A percentile compares a stretch with the other conserved stretches of the same genome.
phyloP scores from a whole-genome alignment of 2,329 filamentous ascomycete genomes.

The Exophiala spinifera region DNA sequence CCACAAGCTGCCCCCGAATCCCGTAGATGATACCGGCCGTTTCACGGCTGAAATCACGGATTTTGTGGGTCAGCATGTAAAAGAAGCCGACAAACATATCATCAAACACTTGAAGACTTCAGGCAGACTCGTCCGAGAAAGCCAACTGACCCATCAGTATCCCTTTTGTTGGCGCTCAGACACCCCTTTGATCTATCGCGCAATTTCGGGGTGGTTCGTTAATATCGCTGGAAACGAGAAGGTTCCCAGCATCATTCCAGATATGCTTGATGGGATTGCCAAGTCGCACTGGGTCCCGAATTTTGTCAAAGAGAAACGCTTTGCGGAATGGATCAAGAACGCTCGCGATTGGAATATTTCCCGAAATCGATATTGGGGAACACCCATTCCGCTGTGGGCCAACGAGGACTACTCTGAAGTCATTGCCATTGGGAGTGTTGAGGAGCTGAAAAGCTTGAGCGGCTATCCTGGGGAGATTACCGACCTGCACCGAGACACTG shows the following conservation, averaged over 20 bases:
- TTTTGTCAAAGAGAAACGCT: constrained; percentile 82
- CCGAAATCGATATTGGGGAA: constrained; percentile 86
- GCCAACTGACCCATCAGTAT: constrained; percentile 78
- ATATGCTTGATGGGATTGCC: constrained; percentile 81
- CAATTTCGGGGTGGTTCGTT: constrained; percentile 90
- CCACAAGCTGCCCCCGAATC: constrained; percentile 71
- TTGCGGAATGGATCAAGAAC: constrained; percentile 79
- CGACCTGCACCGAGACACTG: constrained; percentile 81
- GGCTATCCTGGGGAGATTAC: constrained; percentile 73
- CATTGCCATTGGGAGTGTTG: constrained; percentile 75
- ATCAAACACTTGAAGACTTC: constrained; percentile 75
- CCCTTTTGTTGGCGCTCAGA: constrained; percentile 86
- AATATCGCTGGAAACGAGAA: constrained; percentile 61
- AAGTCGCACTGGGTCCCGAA: constrained; percentile 80
- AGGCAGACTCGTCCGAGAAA: constrained; percentile 73
- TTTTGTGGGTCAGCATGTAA: constrained; percentile 79
- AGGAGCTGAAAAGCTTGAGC: constrained; percentile 74
- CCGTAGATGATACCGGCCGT: constrained; percentile 74
- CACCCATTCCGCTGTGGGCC: constrained; percentile 79
- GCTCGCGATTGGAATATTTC: constrained; percentile 89
- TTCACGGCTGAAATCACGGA: constrained; percentile 71
- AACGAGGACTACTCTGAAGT: constrained; percentile 79
- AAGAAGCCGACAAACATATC: constrained; percentile 82
- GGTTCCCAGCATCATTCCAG: constrained; percentile 58
- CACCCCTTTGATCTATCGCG: constrained; percentile 81